Evolutionary conservation across 495 filamentous ascomycete species (phyloP), one percentile per base, ranked within the genome.

Genomic region (Daldinia vernicosa): DNA sequence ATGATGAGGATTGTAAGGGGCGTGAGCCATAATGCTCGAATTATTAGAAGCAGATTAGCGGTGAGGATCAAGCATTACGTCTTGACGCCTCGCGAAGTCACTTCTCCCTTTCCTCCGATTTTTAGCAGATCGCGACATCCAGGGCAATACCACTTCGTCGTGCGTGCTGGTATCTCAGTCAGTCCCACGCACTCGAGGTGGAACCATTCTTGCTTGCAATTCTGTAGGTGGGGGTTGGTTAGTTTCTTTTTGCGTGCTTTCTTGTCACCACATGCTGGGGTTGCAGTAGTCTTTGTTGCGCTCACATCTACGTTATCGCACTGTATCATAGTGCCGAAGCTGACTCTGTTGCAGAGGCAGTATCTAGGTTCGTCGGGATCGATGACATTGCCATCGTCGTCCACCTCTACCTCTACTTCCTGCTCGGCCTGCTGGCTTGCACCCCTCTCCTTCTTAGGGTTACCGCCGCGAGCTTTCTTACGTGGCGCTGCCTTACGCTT

Each of bases 111-210:
- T 76, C 84, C 84, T 39, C 85, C 85, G 57, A 87, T 91, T 51
- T 88, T 86, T 37, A 94, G 84, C 65, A 87, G 83, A 56, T 88
- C 82, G 32, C 92, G 86, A 75, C 94, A 97, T 11, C 94, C 91
- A 6, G 95, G 95, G 78, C 95, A 98, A 76, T 93, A 98, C 95
- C 95, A 98, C 82, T 96, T 96, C 11, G 89, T 91, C 56, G 90
- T 91, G 22, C 92, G 85, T 9, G 88, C 86, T 26, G 92, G 94
- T 60, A 91, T 87, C 56, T 92, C 90, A 1, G 85, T 83, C 37
- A 98, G 81, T 27, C 89, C 92, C 39, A 98, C 90, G 69, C 95
- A 98, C 64, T 89, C 87, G 26, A 98, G 88, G 78, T 98, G 95
- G 81, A 98, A 98, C 95, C 95, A 98, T 81, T 96, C 93, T 62